Evolutionary conservation across 2,329 filamentous ascomycete genomes (phyloP), one percentile per base, ranked within the genome.

Genomic region (Trichoderma atroviride): DNA sequence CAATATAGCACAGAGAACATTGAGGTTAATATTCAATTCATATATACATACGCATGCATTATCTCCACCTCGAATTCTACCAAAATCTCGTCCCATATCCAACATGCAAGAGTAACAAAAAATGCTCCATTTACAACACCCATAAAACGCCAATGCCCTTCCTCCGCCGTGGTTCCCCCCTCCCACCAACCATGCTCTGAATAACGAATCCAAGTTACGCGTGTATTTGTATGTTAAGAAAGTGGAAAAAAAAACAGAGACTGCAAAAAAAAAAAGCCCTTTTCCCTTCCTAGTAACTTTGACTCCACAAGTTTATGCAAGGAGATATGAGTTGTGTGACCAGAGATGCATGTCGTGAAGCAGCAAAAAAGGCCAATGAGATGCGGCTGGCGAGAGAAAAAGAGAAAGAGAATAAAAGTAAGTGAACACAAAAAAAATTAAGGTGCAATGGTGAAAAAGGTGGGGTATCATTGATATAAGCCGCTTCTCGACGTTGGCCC

Each of bases 381-480:
- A 67, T 35, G 63, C 63, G n/a, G 37, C 40, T 59, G 55, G 35
- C 35, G 40, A 47, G 58, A 58, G 35, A 47, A 59, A 66, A 33
- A 33, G 33, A 35, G 16, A 63, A 66, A 53, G 37, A 56, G 19
- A 64, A n/a, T 10, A 37, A 37, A 50, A 50, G 47, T 50, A 50
- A 50, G 52, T 31, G 19, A 52, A 37, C 63, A 52, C 52, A 31
- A 33, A 56, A n/a, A 56, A 33, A 47, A 33, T 50, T 35, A 31
- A 29, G 27, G 55, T 56, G 63, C 55, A 52, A 27, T 60, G 24
- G 16, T 37, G 24, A 43, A 68, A 63, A 56, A 57, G 47, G 52
- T 35, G 70, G 70, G 69, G 69, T 71, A 72, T 73, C 69, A 70
- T 72, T 67, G 43, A 52, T 56, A 55, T 59, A 40, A 27, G 62